Base-by-base conservation (phyloP, 805 yeast species). In the Lipomyces orientalis region DNA sequence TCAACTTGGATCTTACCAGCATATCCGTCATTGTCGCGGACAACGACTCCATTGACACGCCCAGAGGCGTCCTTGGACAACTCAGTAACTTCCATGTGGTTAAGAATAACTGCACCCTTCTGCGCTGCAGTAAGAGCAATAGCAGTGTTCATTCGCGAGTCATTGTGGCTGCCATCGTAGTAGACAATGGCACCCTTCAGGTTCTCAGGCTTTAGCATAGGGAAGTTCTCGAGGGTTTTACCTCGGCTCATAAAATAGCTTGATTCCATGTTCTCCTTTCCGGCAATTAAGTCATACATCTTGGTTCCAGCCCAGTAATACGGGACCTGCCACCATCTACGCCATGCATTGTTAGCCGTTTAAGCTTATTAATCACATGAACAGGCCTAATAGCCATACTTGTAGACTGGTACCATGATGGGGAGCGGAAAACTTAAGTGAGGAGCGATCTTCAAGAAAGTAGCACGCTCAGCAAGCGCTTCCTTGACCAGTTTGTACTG, bases 151-250 rank as follows among this genome's bases (percentile, higher is more conserved):
- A 93, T 88, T 80, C 98, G 86, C 12, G 98, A 84, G 78, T 93
- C 98, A 79, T 93, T 93, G 79, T 93, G 96, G 43, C 93, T 84
- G 73, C 98, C 98, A 79, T 93, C 98, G 79, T 93, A 97, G 82
- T 94, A 93, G 64, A 94, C 96, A 74, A 95, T 84, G 62, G 95
- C 91, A 57, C 97, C 97, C 80, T 91, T 93, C 79, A 94, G 85
- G 71, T 87, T 86, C 56, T 87, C 82, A 68, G 86, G 86, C 76
- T 91, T 93, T 75, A 93, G 83, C 90, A 90, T 91, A 61, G 97
- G 98, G 75, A 94, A 95, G 64, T 88, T 83, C 70, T 88, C 90
- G 62, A 86, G 75, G 35, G 97, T 89, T 67, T 85, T 83, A 61
- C 86, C 82, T 69, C 88, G 85, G 54, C 90, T 84, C 77, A 92